Base-by-base conservation (phyloP, 2,329 filamentous ascomycete species). In the Ophiocordyceps polyrhachis-furcata region DNA sequence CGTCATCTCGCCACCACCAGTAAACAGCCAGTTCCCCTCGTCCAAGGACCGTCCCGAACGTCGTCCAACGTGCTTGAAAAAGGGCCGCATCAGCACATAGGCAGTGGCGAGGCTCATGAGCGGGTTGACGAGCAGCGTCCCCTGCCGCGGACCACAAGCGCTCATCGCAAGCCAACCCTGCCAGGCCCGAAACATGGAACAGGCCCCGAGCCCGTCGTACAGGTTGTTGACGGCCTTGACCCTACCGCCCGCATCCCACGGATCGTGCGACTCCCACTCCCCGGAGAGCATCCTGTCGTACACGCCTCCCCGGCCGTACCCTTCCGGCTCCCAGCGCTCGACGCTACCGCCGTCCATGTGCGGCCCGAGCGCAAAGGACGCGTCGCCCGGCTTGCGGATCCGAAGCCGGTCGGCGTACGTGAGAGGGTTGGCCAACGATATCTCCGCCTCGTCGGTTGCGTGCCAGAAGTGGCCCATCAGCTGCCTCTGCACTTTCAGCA, bases 81-180 rank as follows among this genome's bases (percentile, higher is more conserved):
- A 94, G 0, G 88, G 88, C 1, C 88, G 72, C 4, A 95, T 71
- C 0, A 95, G 70, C 40, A 79, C 73, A 55, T 95, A 95, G 0
- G 82, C 79, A 0, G 83, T 91, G 0, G 83, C 76, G 45, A 84
- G 73, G 49, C 73, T 72, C 41, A 91, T 63, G 44, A 93, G 66
- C 0, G 88, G 88, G 53, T 88, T 88, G 2, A 94, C 82, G 40
- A 84, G 69, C 44, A 95, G 62, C 0, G 87, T 91, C 1, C 88
- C 88, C 62, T 93, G 79, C 5, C 70, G 69, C 0, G 84, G 83
- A 0, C 70, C 76, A 0, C 77, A 81, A n/a, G 67, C 64, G 47
- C 80, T 86, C 71, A 95, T 80, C 48, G 74, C 75, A 44, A 95
- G 61, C 88, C 88, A 95, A 17, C 86, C 88, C 62, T 95, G 88